Conservation (phyloP, 2,329 filamentous ascomycete genomes). For the Orbilia javanica region DNA sequence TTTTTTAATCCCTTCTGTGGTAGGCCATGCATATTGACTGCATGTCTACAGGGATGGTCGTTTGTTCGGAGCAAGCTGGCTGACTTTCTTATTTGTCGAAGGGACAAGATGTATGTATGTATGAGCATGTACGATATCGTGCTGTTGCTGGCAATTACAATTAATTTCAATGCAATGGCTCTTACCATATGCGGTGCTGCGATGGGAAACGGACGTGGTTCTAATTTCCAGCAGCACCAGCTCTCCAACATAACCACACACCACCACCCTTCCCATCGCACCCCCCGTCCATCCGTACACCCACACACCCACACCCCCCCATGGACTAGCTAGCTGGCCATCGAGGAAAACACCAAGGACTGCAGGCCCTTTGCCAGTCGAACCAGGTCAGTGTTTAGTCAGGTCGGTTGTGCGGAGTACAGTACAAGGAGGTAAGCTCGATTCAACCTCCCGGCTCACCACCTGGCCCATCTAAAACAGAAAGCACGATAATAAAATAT, state of each 20-base stretch:
- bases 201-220: constrained; percentile 36
- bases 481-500: constrained; percentile 43
- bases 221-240: constrained; percentile 1
- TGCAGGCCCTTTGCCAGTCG: constrained; percentile 30
- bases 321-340: not conserved
- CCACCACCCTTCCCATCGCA: constrained; percentile 49
- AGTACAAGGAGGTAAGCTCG: constrained; percentile 39
- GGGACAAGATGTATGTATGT: too few relatives aligned
- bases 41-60: constrained; percentile 4
- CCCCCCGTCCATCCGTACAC: constrained; percentile 46
- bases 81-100: constrained; percentile 16
- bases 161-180: not conserved
- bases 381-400: constrained; percentile 49
- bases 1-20: constrained; percentile 1
- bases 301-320: not conserved
- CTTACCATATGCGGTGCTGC: not conserved
- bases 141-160: not conserved
- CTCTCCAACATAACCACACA: constrained; percentile 27
- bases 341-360: constrained; percentile 46
- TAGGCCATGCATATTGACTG: constrained; percentile 25
- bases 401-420: constrained; percentile 47
- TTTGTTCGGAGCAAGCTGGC: constrained; percentile 16
- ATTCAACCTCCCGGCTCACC: constrained; percentile 38
- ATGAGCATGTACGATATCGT: not conserved
- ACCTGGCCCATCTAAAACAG: constrained; percentile 35